Percentiles rank a stretch among this genome's conserved stretches.
Evolutionary conservation across 176 grass and related monocot genomes (phyloP).

Genomic region (Lolium rigidum): DNA sequence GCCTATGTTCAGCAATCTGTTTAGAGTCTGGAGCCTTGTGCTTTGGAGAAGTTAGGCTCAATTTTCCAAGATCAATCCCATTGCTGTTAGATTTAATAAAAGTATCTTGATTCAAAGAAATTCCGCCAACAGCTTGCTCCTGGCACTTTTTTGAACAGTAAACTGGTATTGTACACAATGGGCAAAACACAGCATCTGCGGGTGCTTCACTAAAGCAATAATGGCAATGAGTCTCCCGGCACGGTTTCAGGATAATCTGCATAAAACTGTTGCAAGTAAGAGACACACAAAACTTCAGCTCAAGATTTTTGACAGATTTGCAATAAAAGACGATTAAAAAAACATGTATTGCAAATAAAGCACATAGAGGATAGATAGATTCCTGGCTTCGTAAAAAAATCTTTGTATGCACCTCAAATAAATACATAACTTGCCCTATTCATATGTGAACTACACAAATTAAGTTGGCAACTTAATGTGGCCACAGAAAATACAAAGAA

Average conservation of each 20-base stretch:
- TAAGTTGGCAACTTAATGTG: background rate
- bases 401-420: background rate
- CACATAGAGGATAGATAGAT: constrained; percentile 30
- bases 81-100: constrained; percentile 33
- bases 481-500: background rate
- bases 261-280: constrained; percentile 61
- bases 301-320: background rate
- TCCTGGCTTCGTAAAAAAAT: constrained; percentile 4
- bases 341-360: constrained; percentile 9
- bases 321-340: constrained; percentile 8
- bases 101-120: constrained; percentile 40
- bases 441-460: constrained; percentile 26
- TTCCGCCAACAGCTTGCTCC: constrained; percentile 55
- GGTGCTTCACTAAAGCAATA: constrained; percentile 81
- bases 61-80: constrained; percentile 45
- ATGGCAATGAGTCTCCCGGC: constrained; percentile 80
- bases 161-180: constrained; percentile 82
- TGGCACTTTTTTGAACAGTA: constrained; percentile 86
- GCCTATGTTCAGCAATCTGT: constrained; percentile 71
- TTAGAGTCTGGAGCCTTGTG: constrained; percentile 43
- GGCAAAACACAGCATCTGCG: constrained; percentile 69
- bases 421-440: constrained; percentile 15
- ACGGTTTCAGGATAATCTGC: constrained; percentile 84
- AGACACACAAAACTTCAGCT: constrained; percentile 47
- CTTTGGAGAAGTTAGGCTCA: constrained; percentile 47